These are phyloP conservation scores for Heterobasidion parviporum DNA, from an alignment of 1,284 basidiomycete genomes.

Conservation along the genomic window DNA sequence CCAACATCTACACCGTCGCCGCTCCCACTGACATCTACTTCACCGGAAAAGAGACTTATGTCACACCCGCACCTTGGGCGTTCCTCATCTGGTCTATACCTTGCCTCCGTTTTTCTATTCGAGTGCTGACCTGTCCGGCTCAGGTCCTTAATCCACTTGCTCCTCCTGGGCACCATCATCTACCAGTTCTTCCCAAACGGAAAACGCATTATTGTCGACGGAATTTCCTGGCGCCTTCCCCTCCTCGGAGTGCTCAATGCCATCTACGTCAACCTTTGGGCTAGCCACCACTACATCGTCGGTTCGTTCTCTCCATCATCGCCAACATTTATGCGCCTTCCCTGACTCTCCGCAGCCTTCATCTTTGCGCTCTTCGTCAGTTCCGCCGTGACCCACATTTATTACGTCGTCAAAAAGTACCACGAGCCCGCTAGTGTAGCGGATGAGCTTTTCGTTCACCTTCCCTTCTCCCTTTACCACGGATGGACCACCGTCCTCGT, in stretches of 20 bases:
- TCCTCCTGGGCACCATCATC: conserved; percentile 81
- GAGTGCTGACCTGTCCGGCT: conserved; percentile 12
- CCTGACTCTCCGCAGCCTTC: conserved; percentile 46
- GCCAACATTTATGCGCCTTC: background rate
- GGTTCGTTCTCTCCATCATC: conserved; percentile 26
- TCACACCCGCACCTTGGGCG: conserved; percentile 85
- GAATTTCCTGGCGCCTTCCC: conserved; percentile 84
- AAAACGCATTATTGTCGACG: conserved; percentile 77
- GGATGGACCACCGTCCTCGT: conserved; percentile 93
- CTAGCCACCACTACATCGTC: conserved; percentile 60
- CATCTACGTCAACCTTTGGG: conserved; percentile 81
- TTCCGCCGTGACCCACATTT: conserved; percentile 82
- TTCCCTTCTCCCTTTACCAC: conserved; percentile 90
- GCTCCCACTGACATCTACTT: conserved; percentile 63
- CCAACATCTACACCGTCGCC: conserved; percentile 81
- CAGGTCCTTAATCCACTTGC: conserved; percentile 77
- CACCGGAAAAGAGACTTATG: conserved; percentile 73
- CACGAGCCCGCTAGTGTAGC: conserved; percentile 55
- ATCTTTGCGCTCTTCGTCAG: conserved; percentile 81
- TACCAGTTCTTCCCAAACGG: conserved; percentile 86
- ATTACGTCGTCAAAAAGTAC: conserved; percentile 86
- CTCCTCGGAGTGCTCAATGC: conserved; percentile 79
- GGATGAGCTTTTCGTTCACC: conserved; percentile 78
- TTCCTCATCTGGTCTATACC: conserved; percentile 66
- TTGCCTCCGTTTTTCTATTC: conserved; percentile 12